Percentiles rank a stretch among this genome's conserved stretches.
Conservation (phyloP, 352 stramenopile genomes). For the Thraustochytrium sp. region DNA sequence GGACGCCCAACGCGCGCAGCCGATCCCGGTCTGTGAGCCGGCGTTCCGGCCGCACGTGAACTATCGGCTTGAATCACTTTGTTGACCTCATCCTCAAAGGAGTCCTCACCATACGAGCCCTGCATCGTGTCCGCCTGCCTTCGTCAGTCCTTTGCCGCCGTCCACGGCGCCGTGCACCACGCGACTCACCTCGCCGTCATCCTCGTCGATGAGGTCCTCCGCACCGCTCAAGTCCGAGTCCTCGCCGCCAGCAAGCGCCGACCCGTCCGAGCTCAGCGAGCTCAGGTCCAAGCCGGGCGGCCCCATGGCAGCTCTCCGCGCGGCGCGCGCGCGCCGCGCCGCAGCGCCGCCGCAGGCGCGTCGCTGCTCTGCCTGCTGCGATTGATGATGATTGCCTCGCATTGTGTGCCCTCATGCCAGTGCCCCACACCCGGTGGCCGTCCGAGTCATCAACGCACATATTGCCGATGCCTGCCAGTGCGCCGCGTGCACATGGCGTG, state of each 20-base stretch:
- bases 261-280: background rate
- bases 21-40: background rate
- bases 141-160: too few relatives aligned
- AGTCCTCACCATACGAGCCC: background rate
- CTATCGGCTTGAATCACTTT: background rate
- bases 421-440: too few relatives aligned
- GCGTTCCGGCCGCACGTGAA: background rate
- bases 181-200: background rate
- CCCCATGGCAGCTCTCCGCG: too few relatives aligned
- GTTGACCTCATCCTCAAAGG: slow-evolving; percentile 8
- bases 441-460: too few relatives aligned
- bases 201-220: background rate
- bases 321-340: background rate
- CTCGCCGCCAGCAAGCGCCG: background rate
- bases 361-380: too few relatives aligned
- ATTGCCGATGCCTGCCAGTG: too few relatives aligned
- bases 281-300: background rate
- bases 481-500: too few relatives aligned
- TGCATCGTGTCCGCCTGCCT: too few relatives aligned
- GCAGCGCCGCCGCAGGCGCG: background rate
- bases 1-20: too few relatives aligned
- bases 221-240: background rate
- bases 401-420: too few relatives aligned
- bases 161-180: too few relatives aligned
- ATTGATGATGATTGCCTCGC: too few relatives aligned